Conservation (phyloP, 805 yeast genomes). For the Wickerhamiella azymoides region DNA sequence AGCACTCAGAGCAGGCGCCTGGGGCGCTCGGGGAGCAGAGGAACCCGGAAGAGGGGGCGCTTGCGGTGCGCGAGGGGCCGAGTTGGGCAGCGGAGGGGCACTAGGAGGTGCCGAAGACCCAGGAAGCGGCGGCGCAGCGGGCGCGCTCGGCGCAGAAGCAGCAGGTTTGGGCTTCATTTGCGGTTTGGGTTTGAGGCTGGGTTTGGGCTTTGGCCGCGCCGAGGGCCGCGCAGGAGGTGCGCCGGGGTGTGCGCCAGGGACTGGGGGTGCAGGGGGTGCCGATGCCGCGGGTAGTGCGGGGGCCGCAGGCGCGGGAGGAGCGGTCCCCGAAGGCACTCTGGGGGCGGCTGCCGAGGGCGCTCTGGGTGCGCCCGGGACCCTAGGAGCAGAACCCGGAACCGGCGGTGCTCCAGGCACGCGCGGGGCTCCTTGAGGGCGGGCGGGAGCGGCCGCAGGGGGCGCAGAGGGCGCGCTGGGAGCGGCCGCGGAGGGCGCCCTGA, state of each 20-base stretch:
- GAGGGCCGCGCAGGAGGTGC: background rate
- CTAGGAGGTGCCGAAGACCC: background rate
- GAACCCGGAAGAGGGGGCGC: constrained; percentile 2
- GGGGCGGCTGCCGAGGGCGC: constrained; percentile 18
- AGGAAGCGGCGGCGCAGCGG: constrained; percentile 1
- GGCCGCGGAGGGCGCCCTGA: constrained; percentile 5
- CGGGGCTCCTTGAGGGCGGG: constrained; percentile 8
- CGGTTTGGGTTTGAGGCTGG: constrained; percentile 4
- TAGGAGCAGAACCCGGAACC: constrained; percentile 3
- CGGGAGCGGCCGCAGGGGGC: constrained; percentile 1
- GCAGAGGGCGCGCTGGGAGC: constrained; percentile 8
- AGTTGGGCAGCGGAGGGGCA: background rate
- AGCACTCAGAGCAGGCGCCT: background rate
- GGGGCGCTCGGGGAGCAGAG: background rate
- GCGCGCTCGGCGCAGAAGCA: constrained; percentile 11
- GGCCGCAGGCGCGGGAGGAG: constrained; percentile 15
- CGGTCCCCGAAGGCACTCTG: constrained; percentile 12
- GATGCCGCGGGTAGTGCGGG: constrained; percentile 9
- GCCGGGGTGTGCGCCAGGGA: background rate
- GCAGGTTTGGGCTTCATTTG: constrained; percentile 1
- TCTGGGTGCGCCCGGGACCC: constrained; percentile 12
- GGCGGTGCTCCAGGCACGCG: constrained; percentile 13
- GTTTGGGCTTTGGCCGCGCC: constrained; percentile 6
- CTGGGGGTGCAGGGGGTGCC: background rate
- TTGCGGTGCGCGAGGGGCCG: background rate